Evolutionary conservation across 1,139 yeast species (phyloP).

Genomic region (Geotrichum reessii): DNA sequence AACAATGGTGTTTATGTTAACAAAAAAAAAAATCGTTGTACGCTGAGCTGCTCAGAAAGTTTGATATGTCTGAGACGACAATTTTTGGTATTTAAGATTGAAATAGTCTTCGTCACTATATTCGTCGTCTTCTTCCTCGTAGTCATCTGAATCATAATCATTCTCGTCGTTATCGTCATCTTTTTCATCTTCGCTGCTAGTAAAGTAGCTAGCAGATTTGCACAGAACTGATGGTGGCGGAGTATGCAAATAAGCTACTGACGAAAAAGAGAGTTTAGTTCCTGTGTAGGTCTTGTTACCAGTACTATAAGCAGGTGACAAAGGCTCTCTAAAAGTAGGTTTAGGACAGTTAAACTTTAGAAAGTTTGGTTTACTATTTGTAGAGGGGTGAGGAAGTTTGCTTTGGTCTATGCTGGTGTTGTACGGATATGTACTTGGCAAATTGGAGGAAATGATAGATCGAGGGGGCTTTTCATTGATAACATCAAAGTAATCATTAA

Average conservation of each 20-base stretch:
- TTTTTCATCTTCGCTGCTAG: not conserved
- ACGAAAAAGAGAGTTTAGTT: not conserved
- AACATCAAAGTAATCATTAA: not conserved
- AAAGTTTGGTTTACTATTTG: not conserved
- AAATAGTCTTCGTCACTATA: not conserved
- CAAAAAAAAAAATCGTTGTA: not conserved
- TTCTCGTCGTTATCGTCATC: not conserved
- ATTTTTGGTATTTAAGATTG: not conserved
- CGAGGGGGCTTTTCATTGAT: not conserved
- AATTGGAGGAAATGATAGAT: not conserved
- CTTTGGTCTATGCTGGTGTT: not conserved
- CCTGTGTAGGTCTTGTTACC: not conserved
- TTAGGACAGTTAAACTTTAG: conserved; percentile 7
- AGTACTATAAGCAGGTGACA: not conserved
- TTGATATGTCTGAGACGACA: not conserved
- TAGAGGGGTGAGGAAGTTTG: not conserved
- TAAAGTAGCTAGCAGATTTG: not conserved
- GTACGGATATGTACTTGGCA: not conserved
- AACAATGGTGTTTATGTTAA: not conserved
- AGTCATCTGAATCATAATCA: conserved; percentile 1
- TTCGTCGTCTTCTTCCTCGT: conserved; percentile 3
- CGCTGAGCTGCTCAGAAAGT: not conserved
- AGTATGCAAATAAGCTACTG: conserved; percentile 6
- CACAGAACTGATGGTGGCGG: conserved; percentile 7
- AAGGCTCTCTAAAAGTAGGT: not conserved